Base-by-base conservation (phyloP, 2,329 filamentous ascomycete genomes). In the Penicillium oxalicum region DNA sequence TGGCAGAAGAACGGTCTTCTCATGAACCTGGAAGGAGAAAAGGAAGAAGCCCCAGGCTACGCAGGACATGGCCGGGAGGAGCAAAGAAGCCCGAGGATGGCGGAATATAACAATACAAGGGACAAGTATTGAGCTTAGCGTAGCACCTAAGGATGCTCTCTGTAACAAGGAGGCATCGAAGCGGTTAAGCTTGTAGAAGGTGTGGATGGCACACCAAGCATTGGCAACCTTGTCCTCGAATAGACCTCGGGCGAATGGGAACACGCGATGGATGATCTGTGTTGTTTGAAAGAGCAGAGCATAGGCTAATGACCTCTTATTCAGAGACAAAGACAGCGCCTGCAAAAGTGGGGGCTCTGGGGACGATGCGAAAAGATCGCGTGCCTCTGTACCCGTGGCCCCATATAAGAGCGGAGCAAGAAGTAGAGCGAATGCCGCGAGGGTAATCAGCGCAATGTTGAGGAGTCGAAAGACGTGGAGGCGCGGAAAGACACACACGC, bases 171-270 rank as follows among this genome's bases (percentile, higher is more conserved):
- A 77, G 2, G 82, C 70, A 0, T 88, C 82, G 57, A 89, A 93
- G 13, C 80, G 74, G 53, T 87, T 81, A 34, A 98, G 80, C 71
- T 98, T 98, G 72, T 95, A 77, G 47, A 94, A 77, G 0, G 93
- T 86, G 65, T 97, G 94, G 48, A 91, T 77, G 4, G 90, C 86
- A 66, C 93, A 98, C 93, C 93, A 98, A 62, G 96, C 86, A 66
- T 98, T 98, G 62, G 93, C 93, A 18, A 98, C 94, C 70, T 98
- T 98, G 74, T 97, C 93, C 71, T 98, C 94, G 62, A 97, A 98
- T 5, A 98, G 74, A 3, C 93, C 93, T n/a, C 93, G 83, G 1
- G 91, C 83, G 64, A 98, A 96, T 0, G 94, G 93, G 61, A 98
- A 97, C 49, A 97, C 80, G n/a, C 93, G 86, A 66, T 96, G 88